Evolutionary conservation across 257 asterid genomes (phyloP).

Genomic region (Ilex asprella): DNA sequence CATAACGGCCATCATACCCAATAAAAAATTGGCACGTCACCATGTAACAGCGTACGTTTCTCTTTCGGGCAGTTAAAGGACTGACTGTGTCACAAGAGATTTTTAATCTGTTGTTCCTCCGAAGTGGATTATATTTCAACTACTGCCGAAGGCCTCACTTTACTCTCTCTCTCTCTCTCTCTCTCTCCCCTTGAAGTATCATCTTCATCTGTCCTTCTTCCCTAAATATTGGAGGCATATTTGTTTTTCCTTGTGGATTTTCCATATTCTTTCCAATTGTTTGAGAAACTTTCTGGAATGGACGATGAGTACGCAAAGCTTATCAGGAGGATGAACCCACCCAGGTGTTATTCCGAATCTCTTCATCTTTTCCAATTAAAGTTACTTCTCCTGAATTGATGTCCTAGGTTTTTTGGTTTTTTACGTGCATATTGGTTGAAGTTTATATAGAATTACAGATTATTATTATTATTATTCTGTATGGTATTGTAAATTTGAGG

Average conservation of each 20-base stretch:
- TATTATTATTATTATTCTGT: background rate
- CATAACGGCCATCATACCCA: too few relatives aligned
- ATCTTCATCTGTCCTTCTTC: conserved; percentile 10
- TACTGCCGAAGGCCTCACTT: too few relatives aligned
- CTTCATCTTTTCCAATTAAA: background rate
- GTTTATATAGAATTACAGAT: background rate
- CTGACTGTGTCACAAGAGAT: too few relatives aligned
- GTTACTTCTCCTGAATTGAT: background rate
- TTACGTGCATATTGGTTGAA: background rate
- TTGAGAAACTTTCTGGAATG: conserved; percentile 26
- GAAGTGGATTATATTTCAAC: too few relatives aligned
- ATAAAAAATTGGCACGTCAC: too few relatives aligned
- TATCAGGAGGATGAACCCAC: conserved; percentile 65
- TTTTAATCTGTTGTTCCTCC: too few relatives aligned
- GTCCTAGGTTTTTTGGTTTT: background rate
- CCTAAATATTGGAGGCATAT: conserved; percentile 42
- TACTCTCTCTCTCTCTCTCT: too few relatives aligned
- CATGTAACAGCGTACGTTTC: too few relatives aligned
- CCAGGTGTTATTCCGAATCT: conserved; percentile 30
- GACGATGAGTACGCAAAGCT: conserved; percentile 79
- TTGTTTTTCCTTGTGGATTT: conserved; percentile 1
- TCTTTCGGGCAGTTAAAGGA: too few relatives aligned
- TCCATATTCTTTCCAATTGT: conserved; percentile 15
- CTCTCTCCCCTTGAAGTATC: too few relatives aligned
- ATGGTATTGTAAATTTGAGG: too few relatives aligned